A percentile compares a stretch with the other conserved stretches of the same genome.
Evolutionary conservation across 345 rosid species (phyloP).

Genomic region (Melastoma malabathricum): DNA sequence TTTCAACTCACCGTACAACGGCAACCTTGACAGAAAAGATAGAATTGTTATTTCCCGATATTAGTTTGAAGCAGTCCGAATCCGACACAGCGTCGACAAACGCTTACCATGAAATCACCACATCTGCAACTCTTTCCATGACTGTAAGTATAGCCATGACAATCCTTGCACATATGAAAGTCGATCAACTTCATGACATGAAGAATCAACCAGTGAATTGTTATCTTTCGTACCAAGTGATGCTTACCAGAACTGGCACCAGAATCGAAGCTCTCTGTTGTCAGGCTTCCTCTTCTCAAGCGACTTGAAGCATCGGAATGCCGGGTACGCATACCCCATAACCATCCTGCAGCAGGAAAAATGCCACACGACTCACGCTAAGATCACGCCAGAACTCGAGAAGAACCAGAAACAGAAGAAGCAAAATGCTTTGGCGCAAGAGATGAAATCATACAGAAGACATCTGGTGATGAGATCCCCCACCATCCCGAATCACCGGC

Average conservation of each 20-base stretch:
- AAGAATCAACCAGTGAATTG: no score
- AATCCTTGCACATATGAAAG: constrained; percentile 17
- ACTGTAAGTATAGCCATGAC: constrained; percentile 31
- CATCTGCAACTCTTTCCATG: constrained; percentile 31
- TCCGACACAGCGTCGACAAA: neutral
- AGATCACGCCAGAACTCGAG: neutral
- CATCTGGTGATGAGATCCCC: constrained; percentile 13
- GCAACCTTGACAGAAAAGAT: constrained; percentile 15
- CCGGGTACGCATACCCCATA: constrained; percentile 16
- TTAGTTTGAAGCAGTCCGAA: no score
- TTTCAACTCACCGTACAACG: constrained; percentile 29
- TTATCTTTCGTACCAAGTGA: no score
- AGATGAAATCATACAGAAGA: constrained; percentile 6
- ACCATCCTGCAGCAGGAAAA: constrained; percentile 6
- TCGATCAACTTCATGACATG: no score
- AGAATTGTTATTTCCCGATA: no score
- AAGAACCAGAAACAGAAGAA: neutral
- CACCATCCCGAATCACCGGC: constrained; percentile 6
- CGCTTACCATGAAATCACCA: constrained; percentile 28
- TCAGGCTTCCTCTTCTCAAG: constrained; percentile 9
- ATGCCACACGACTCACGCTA: neutral
- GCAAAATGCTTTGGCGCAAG: neutral
- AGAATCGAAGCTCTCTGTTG: constrained; percentile 16
- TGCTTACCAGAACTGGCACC: constrained; percentile 19
- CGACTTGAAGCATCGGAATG: constrained; percentile 14